Conservation (phyloP, 371 early-diverging fungal species). For the Edhazardia aedis region DNA sequence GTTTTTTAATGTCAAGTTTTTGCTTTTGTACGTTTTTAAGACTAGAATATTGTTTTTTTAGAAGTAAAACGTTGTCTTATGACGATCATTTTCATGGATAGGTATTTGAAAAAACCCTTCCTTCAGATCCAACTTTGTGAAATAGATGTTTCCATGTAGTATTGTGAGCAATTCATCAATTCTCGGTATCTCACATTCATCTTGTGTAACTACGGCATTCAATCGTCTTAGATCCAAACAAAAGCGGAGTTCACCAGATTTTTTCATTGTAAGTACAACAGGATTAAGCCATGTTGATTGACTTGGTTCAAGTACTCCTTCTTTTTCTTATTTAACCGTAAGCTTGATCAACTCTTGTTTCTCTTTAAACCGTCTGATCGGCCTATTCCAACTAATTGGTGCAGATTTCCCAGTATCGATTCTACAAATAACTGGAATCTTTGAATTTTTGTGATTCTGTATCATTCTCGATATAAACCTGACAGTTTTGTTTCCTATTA, state of each 20-base stretch:
- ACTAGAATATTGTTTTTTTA: too few species aligned
- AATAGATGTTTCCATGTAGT: background rate
- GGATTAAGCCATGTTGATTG: slow-evolving; percentile 5
- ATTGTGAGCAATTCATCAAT: background rate
- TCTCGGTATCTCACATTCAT: background rate
- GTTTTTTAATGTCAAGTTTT: too few species aligned
- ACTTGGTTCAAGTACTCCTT: background rate
- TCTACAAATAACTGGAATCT: background rate
- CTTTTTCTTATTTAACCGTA: background rate
- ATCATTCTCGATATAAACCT: background rate
- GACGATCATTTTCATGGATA: too few species aligned
- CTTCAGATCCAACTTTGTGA: background rate
- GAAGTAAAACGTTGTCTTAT: too few species aligned
- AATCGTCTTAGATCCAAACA: slow-evolving; percentile 6
- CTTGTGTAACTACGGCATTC: background rate
- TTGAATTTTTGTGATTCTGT: background rate
- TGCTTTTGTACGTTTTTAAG: too few species aligned
- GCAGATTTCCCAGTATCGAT: background rate
- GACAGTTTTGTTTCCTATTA: background rate
- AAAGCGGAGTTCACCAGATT: background rate
- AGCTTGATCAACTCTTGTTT: slow-evolving; percentile 1
- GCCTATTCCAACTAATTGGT: slow-evolving; percentile 3
- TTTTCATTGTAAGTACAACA: slow-evolving; percentile 4
- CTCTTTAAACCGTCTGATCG: background rate
- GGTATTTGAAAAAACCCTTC: too few species aligned